A percentile compares a stretch with the other conserved stretches of the same genome.
Conservation (phyloP, 1,284 basidiomycete species). For the Ceratorhiza oryzae-sativae region DNA sequence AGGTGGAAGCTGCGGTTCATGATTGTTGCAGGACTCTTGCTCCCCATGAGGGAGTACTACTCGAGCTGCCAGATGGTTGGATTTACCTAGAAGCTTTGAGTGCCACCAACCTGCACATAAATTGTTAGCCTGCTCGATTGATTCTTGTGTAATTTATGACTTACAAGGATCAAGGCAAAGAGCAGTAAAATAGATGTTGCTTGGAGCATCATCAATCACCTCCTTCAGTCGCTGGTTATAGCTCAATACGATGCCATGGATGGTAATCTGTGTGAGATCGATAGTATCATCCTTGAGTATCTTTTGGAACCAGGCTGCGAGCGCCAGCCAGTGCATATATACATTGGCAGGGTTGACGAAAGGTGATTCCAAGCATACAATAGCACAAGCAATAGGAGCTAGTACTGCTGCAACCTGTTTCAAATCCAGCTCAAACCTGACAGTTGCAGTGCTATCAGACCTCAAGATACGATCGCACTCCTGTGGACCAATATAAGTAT, state of each 20-base stretch:
- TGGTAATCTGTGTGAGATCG: not conserved
- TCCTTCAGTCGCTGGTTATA: not conserved
- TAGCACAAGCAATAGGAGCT: not conserved
- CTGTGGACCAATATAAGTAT: not conserved
- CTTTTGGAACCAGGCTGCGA: not conserved
- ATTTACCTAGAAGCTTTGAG: too few species aligned
- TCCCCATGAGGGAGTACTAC: too few species aligned
- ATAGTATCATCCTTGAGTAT: not conserved
- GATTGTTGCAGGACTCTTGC: too few species aligned
- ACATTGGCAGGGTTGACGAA: not conserved
- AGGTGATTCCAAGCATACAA: not conserved
- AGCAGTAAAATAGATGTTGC: not conserved
- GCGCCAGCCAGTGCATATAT: not conserved
- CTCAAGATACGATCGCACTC: not conserved
- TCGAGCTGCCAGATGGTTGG: too few species aligned
- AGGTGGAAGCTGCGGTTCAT: too few species aligned
- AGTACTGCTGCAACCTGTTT: not conserved
- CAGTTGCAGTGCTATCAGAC: not conserved
- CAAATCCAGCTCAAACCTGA: not conserved
- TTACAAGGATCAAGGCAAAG: not conserved
- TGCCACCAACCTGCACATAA: too few species aligned
- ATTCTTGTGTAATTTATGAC: not conserved
- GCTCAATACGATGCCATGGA: not conserved
- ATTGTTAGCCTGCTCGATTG: too few species aligned
- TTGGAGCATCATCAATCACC: conserved; percentile 4